Conservation (phyloP, 306 rosid genomes). For the Cicer judaicum region DNA sequence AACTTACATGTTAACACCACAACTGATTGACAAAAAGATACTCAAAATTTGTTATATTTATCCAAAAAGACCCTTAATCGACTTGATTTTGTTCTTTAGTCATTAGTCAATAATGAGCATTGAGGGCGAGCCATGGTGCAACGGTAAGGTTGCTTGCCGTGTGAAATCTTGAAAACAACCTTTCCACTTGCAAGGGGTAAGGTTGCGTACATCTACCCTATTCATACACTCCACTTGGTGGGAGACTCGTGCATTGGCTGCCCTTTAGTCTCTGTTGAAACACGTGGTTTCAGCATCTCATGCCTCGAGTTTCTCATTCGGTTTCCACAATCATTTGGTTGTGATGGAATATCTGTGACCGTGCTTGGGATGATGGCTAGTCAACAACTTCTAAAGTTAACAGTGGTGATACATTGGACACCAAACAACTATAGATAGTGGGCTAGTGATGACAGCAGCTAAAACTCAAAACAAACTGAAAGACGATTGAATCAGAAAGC, state of each 20-base stretch:
- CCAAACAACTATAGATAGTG: not conserved
- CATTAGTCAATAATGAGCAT: not conserved
- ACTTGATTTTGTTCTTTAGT: conserved; percentile 9
- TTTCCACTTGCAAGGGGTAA: not conserved
- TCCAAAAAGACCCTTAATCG: conserved; percentile 4
- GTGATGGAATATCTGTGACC: too few relatives aligned
- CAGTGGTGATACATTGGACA: not conserved
- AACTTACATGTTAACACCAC: conserved; percentile 7
- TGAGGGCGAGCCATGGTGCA: not conserved
- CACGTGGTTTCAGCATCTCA: not conserved
- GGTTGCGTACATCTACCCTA: not conserved
- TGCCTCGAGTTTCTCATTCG: not conserved
- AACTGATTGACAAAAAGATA: conserved; percentile 27
- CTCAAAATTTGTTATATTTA: conserved; percentile 6
- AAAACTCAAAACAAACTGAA: not conserved
- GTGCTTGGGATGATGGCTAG: not conserved
- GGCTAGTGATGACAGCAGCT: not conserved
- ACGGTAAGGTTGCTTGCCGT: not conserved
- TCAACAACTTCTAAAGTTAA: not conserved
- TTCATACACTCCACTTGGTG: not conserved
- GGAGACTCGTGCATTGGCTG: not conserved
- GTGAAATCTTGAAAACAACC: not conserved
- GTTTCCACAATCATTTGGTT: not conserved
- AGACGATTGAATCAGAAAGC: not conserved
- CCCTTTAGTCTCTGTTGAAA: not conserved